phyloP scores from a whole-genome alignment of 1,284 basidiomycete species.

The Athelia psychrophila region DNA sequence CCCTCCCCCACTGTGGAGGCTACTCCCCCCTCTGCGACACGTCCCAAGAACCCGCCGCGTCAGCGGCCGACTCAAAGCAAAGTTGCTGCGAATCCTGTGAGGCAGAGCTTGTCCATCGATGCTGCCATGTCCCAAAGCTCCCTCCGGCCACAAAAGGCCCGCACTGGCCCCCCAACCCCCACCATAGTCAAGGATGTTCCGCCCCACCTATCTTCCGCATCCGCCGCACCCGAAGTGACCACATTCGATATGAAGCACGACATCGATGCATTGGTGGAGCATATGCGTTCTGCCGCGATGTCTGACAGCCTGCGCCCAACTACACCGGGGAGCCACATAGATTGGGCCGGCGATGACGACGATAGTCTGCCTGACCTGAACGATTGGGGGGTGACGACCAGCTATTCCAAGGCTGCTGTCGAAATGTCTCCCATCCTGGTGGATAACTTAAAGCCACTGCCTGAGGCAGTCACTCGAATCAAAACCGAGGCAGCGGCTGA shows the following conservation, averaged over 20 bases:
- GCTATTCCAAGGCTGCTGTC: slow-evolving; percentile 24
- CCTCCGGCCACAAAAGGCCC: slow-evolving; percentile 25
- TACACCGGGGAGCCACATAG: slow-evolving; percentile 76
- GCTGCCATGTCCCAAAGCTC: slow-evolving; percentile 7
- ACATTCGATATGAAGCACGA: slow-evolving; percentile 52
- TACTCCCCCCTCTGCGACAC: slow-evolving; percentile 28
- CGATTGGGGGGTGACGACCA: slow-evolving; percentile 69
- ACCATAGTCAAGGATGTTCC: slow-evolving; percentile 51
- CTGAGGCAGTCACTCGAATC: slow-evolving; percentile 34
- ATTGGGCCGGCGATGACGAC: slow-evolving; percentile 84
- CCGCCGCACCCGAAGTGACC: slow-evolving; percentile 21
- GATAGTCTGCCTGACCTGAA: slow-evolving; percentile 77
- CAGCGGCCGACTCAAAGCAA: background rate
- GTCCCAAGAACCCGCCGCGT: background rate
- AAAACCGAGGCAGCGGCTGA: slow-evolving; percentile 18
- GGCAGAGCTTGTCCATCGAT: background rate
- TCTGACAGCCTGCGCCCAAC: slow-evolving; percentile 52
- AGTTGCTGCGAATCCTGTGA: background rate
- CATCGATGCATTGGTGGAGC: slow-evolving; percentile 70
- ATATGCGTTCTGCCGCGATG: slow-evolving; percentile 67
- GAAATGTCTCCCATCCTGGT: slow-evolving; percentile 69
- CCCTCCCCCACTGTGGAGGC: slow-evolving; percentile 24
- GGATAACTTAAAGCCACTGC: slow-evolving; percentile 62
- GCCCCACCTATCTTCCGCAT: slow-evolving; percentile 49
- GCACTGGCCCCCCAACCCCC: slow-evolving; percentile 27